A percentile compares a stretch with the other conserved stretches of the same genome.
Evolutionary conservation across 192 early-diverging fungal genomes (phyloP).

Genomic region (Umbelopsis vinacea): DNA sequence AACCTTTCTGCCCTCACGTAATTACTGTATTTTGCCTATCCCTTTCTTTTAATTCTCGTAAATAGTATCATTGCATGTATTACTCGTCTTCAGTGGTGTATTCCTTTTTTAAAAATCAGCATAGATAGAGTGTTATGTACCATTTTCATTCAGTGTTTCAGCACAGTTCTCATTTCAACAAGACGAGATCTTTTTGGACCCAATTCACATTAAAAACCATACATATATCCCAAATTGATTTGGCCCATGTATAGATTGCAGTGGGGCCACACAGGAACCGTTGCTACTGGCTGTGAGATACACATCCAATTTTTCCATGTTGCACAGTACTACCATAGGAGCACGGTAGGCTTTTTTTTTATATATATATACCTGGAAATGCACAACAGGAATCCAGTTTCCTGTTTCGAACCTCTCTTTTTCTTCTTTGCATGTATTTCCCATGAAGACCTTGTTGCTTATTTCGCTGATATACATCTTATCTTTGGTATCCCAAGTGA

Average conservation of each 20-base stretch:
- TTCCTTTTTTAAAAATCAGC: neutral
- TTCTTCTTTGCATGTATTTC: neutral
- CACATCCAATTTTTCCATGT: too few species aligned
- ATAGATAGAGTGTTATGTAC: constrained; percentile 11
- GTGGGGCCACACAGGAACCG: too few species aligned
- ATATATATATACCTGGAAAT: too few species aligned
- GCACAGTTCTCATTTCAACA: too few species aligned
- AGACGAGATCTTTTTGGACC: too few species aligned
- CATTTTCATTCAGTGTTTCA: neutral
- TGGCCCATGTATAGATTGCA: too few species aligned
- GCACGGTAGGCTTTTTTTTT: too few species aligned
- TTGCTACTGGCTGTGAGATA: too few species aligned
- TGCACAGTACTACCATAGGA: too few species aligned
- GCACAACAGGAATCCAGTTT: neutral
- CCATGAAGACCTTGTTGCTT: neutral
- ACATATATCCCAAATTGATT: too few species aligned
- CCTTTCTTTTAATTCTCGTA: neutral
- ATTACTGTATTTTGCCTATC: neutral
- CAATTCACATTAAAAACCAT: too few species aligned
- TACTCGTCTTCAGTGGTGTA: neutral
- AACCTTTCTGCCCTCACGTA: neutral
- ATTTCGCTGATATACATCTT: neutral
- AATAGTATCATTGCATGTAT: constrained; percentile 5
- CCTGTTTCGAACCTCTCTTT: neutral
- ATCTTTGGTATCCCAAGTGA: neutral